Percentiles rank a stretch among this genome's conserved stretches.
Conservation (phyloP, 768 basidiomycete genomes). For the Agrocybe pediades region DNA sequence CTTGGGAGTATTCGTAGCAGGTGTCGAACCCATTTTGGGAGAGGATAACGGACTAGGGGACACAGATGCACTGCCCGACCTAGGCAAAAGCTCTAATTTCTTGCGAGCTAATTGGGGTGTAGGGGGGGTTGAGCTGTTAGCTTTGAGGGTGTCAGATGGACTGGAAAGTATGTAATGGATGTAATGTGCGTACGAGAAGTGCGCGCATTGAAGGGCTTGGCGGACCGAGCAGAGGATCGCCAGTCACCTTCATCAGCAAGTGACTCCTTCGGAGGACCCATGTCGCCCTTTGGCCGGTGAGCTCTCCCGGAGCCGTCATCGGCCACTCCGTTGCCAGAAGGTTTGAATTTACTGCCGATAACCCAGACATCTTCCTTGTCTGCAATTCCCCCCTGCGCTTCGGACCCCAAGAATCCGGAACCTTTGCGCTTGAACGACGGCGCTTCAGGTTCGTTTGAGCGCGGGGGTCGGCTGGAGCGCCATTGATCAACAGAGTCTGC, state of each 20-base stretch:
- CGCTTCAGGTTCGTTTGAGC: slow-evolving; percentile 47
- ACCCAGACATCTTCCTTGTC: slow-evolving; percentile 82
- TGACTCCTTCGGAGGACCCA: slow-evolving; percentile 51
- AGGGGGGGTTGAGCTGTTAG: slow-evolving; percentile 73
- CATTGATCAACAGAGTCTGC: slow-evolving; percentile 70
- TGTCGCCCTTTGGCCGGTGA: slow-evolving; percentile 52
- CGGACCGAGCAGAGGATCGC: slow-evolving; percentile 52
- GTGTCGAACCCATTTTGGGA: slow-evolving; percentile 63
- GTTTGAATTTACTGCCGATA: slow-evolving; percentile 74
- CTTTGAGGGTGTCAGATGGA: slow-evolving; percentile 32
- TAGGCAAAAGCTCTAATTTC: slow-evolving; percentile 86
- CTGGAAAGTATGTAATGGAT: not conserved
- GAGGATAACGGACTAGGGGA: slow-evolving; percentile 78
- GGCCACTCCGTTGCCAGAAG: slow-evolving; percentile 43
- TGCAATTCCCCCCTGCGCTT: slow-evolving; percentile 50
- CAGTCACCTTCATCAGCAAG: slow-evolving; percentile 68
- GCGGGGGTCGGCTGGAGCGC: slow-evolving; percentile 59
- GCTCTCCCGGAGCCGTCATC: slow-evolving; percentile 41
- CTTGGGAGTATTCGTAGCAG: slow-evolving; percentile 39
- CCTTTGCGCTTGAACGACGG: slow-evolving; percentile 56
- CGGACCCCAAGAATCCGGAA: slow-evolving; percentile 54
- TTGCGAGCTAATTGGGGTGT: slow-evolving; percentile 79
- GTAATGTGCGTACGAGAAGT: slow-evolving; percentile 61
- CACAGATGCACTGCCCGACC: slow-evolving; percentile 66
- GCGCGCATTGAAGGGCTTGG: slow-evolving; percentile 42